phyloP scores from a whole-genome alignment of 805 yeast species.

The Hanseniaspora clermontiae region DNA sequence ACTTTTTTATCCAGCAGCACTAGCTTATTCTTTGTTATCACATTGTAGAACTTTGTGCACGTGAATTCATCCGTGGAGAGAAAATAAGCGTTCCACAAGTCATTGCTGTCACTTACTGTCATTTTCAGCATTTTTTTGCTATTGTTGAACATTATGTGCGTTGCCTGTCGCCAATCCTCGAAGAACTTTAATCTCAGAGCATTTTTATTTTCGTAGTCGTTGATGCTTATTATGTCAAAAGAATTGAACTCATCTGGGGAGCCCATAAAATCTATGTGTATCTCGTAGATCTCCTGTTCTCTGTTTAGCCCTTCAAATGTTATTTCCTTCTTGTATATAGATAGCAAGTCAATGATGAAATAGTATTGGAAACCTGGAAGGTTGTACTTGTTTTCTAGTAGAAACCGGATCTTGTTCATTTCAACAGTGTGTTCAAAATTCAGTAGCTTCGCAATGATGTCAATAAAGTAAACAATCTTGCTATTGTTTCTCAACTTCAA shows the following conservation, averaged over 20 bases:
- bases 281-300: background rate
- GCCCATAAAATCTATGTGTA: background rate
- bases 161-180: constrained; percentile 56
- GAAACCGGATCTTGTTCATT: background rate
- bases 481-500: background rate
- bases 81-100: constrained; percentile 44
- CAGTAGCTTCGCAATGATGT: background rate
- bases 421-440: constrained; percentile 3
- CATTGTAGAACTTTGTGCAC: constrained; percentile 19
- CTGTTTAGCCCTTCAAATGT: background rate
- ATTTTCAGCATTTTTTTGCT: constrained; percentile 70
- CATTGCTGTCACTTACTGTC: constrained; percentile 46
- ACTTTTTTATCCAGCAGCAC: constrained; percentile 13
- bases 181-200: background rate
- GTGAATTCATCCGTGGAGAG: constrained; percentile 19
- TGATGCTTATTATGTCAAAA: background rate
- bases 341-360: background rate
- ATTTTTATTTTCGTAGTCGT: background rate
- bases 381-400: background rate
- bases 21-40: constrained; percentile 8
- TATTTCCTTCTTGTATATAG: background rate
- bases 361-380: background rate
- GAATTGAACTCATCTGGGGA: background rate
- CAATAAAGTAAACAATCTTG: constrained; percentile 6
- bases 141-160: constrained; percentile 62